Evolutionary conservation across 306 rosid species (phyloP).

Genomic region (Adenanthera pavonina): DNA sequence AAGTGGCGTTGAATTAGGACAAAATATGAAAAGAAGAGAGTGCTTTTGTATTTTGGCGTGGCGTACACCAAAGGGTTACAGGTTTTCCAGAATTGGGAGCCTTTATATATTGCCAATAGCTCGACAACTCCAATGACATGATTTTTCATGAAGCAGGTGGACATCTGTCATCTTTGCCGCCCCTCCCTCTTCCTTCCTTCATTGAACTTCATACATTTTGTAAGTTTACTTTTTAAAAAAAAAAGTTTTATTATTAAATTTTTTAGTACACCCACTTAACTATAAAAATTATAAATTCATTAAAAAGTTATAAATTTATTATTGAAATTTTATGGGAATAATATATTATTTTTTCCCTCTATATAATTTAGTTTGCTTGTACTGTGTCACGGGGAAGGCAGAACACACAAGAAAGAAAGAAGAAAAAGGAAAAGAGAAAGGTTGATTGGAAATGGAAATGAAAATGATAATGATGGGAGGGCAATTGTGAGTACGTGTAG

Average conservation of each 20-base stretch:
- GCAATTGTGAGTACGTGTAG: slow-evolving; percentile 13
- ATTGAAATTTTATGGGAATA: neutral
- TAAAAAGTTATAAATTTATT: neutral
- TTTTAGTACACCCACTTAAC: neutral
- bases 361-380: neutral
- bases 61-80: neutral
- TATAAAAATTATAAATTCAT: too few relatives aligned
- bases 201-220: neutral
- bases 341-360: neutral
- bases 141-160: slow-evolving; percentile 8
- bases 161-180: slow-evolving; percentile 1
- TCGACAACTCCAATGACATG: neutral
- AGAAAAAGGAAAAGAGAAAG: neutral
- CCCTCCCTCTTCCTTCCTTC: neutral
- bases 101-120: too few relatives aligned
- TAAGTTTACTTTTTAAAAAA: neutral
- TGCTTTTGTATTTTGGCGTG: neutral
- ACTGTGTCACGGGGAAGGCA: neutral
- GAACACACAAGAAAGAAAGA: neutral
- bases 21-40: slow-evolving; percentile 1
- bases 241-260: neutral
- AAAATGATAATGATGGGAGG: neutral
- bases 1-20: neutral
- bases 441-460: neutral
- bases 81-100: neutral